Conservation (phyloP, 2,329 filamentous ascomycete genomes). For the Hyphodiscus sp. region DNA sequence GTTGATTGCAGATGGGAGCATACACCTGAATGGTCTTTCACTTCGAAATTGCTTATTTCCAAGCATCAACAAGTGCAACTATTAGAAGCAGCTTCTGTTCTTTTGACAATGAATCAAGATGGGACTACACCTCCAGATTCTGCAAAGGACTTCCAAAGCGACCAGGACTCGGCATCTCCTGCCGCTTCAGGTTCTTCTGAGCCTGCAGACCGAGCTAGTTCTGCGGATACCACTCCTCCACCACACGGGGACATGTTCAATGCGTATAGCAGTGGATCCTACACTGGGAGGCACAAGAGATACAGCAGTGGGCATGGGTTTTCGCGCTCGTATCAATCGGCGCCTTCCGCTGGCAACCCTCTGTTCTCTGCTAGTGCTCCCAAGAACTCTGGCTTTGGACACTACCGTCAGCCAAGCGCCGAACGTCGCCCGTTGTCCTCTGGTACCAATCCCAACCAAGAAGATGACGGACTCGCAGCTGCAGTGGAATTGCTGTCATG, state of each 20-base stretch:
- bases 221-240: conserved; percentile 86
- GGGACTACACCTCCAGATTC: conserved; percentile 58
- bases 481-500: conserved; percentile 86
- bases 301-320: conserved; percentile 52
- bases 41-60: conserved; percentile 95
- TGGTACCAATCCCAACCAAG: conserved; percentile 68
- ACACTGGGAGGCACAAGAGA: conserved; percentile 45
- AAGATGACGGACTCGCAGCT: conserved; percentile 79
- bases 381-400: conserved; percentile 37
- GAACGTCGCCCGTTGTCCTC: conserved; percentile 74
- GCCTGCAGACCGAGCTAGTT: conserved; percentile 70
- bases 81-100: conserved; percentile 91
- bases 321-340: conserved; percentile 78
- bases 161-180: conserved; percentile 76
- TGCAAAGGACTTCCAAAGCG: conserved; percentile 64
- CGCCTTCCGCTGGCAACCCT: conserved; percentile 43
- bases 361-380: conserved; percentile 47
- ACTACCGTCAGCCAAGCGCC: conserved; percentile 63
- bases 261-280: conserved; percentile 37
- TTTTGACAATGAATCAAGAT: conserved; percentile 79
- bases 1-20: conserved; percentile 83
- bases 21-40: conserved; percentile 94
- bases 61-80: conserved; percentile 99
- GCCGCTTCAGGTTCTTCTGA: conserved; percentile 77
- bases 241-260: conserved; percentile 55